phyloP scores from a whole-genome alignment of 2,329 filamentous ascomycete species.

The Thelonectria olida region DNA sequence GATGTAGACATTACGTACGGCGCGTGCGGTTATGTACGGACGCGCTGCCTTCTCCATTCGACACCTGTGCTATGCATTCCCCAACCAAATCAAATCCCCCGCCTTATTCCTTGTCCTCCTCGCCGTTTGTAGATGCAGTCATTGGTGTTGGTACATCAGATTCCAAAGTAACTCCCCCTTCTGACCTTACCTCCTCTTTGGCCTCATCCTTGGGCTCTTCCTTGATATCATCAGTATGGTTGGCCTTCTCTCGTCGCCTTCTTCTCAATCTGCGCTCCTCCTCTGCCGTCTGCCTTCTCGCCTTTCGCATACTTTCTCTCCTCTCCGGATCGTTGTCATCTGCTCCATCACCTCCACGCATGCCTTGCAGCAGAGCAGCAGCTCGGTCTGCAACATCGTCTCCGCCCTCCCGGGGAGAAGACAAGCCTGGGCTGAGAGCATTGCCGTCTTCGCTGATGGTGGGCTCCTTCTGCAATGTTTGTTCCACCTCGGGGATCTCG shows the following conservation, averaged over 20 bases:
- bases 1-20: conserved; percentile 51
- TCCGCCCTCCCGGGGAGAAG: conserved; percentile 57
- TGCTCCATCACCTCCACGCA: conserved; percentile 73
- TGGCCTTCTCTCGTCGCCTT: conserved; percentile 70
- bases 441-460: conserved; percentile 59
- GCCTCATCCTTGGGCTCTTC: conserved; percentile 35
- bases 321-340: conserved; percentile 60
- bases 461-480: conserved; percentile 46
- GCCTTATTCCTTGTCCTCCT: conserved; percentile 33
- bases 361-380: conserved; percentile 82
- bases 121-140: conserved; percentile 26
- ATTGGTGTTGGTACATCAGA: conserved; percentile 34
- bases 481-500: conserved; percentile 68
- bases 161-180: conserved; percentile 22
- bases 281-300: conserved; percentile 76
- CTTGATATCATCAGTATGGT: conserved; percentile 41
- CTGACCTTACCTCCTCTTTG: conserved; percentile 28
- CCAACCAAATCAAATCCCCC: conserved; percentile 26
- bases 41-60: conserved; percentile 22
- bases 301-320: conserved; percentile 68
- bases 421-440: conserved; percentile 60
- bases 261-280: conserved; percentile 77
- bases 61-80: conserved; percentile 37
- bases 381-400: conserved; percentile 88
- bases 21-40: conserved; percentile 39